Conservation (phyloP, 2,329 filamentous ascomycete genomes). For the Diaporthe nobilis region DNA sequence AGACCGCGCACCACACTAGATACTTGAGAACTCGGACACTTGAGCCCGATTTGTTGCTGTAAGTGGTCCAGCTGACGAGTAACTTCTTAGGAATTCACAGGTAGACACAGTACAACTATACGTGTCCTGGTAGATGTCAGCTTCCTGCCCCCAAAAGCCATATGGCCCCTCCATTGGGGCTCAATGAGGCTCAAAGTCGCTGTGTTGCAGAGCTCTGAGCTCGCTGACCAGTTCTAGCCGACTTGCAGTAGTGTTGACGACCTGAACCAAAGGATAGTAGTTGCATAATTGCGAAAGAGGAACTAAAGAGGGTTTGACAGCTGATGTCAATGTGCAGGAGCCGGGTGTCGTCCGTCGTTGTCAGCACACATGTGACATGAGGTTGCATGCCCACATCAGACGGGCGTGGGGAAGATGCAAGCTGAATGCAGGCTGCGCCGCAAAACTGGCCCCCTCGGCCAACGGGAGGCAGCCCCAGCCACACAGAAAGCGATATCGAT, state of each 20-base stretch:
- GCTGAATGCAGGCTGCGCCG: constrained; percentile 29
- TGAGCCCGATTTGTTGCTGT: too few species aligned
- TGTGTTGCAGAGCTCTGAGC: neutral
- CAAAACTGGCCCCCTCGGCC: neutral
- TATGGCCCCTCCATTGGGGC: too few species aligned
- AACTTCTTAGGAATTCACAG: too few species aligned
- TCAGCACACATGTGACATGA: neutral
- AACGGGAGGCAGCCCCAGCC: constrained; percentile 22
- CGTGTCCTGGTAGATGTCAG: too few species aligned
- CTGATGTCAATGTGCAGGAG: neutral
- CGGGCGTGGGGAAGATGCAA: constrained; percentile 19
- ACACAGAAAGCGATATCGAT: neutral
- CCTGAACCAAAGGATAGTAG: neutral
- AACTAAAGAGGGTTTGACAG: neutral
- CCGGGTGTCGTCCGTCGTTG: neutral
- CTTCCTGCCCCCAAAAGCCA: too few species aligned
- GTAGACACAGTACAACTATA: too few species aligned
- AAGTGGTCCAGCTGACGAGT: too few species aligned
- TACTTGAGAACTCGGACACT: too few species aligned
- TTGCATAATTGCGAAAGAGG: neutral
- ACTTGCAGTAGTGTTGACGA: neutral
- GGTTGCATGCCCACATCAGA: constrained; percentile 17
- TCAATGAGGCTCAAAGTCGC: neutral
- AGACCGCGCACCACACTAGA: too few species aligned
- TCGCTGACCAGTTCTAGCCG: neutral